Base-by-base conservation (phyloP, 805 yeast species). In the Saccharomycopsis vini region DNA sequence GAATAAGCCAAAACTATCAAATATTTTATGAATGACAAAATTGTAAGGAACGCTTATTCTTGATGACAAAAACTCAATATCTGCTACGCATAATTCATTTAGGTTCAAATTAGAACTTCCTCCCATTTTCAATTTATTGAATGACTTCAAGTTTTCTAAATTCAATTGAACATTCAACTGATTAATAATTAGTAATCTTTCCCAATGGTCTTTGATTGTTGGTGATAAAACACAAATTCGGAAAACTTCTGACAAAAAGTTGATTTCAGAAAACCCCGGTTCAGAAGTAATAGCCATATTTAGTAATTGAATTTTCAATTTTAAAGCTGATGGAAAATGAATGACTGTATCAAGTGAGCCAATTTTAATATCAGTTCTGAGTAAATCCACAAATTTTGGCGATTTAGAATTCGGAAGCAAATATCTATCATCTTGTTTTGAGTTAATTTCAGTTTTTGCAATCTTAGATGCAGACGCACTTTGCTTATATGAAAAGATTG, bases 1-100 rank as follows among this genome's bases (percentile, higher is more conserved):
- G 33, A 79, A 62, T 0, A 87, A 77, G 16, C 85, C 71, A 13
- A 83, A 63, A 53, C 83, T 83, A 54, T 89, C 96, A 54, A 89
- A 76, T n/a, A 89, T 71, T 20, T 79, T 73, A 62, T 84, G 85
- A 43, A 85, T 76, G 41, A 83, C 68, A 56, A 84, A 84, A 43
- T 77, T 76, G 58, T 81, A 75, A 0, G 97, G 96, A 40, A 87
- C 67, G 20, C 67, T 66, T 36, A 81, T 56, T 43, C 79, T 71
- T 52, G 75, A 65, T 45, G 66, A 40, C 54, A 66, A 55, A 62
- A 66, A 54, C 55, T 58, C 52, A 54, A 66, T 38, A 61, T 61
- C 34, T 39, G 60, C 52, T 3, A 40, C 31, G n/a, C 21, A 18
- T 15, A 31, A 16, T 9, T 33, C 28, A 24, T 45, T 41, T 15